A percentile compares a stretch with the other conserved stretches of the same genome.
These are phyloP conservation scores for Solanum hybrid DNA, from an alignment of 305 asterid species.

Conservation along the genomic window DNA sequence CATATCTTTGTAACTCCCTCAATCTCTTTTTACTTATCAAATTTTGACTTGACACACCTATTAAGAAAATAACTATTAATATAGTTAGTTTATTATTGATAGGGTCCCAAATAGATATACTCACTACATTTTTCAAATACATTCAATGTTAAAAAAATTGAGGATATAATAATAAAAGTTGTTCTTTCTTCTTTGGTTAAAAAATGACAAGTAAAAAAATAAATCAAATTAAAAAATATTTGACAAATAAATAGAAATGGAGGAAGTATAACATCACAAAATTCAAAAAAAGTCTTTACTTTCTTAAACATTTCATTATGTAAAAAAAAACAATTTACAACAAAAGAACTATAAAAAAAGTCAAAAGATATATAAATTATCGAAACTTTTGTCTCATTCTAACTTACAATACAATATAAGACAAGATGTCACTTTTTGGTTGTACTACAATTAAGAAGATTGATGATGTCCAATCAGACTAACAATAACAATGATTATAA, in stretches of 20 bases:
- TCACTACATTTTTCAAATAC: too few species aligned
- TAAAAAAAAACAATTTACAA: too few species aligned
- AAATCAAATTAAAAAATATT: too few species aligned
- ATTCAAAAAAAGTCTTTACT: not conserved
- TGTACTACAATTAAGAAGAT: not conserved
- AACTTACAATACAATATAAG: not conserved
- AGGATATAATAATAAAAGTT: too few species aligned
- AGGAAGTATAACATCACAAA: too few species aligned
- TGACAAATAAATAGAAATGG: too few species aligned
- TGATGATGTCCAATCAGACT: not conserved
- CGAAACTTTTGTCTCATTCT: not conserved
- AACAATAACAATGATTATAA: not conserved
- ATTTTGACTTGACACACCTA: not conserved
- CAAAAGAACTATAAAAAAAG: too few species aligned
- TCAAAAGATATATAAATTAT: not conserved
- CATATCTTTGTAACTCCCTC: not conserved
- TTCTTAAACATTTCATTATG: not conserved
- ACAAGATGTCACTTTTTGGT: not conserved
- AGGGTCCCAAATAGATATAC: not conserved
- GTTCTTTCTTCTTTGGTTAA: not conserved
- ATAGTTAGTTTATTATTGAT: too few species aligned
- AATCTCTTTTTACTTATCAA: not conserved
- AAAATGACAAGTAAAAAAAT: too few species aligned
- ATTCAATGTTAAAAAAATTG: not conserved
- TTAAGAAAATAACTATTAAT: too few species aligned